Conservation (phyloP, 2,329 filamentous ascomycete genomes). For the Whalleya microplaca region DNA sequence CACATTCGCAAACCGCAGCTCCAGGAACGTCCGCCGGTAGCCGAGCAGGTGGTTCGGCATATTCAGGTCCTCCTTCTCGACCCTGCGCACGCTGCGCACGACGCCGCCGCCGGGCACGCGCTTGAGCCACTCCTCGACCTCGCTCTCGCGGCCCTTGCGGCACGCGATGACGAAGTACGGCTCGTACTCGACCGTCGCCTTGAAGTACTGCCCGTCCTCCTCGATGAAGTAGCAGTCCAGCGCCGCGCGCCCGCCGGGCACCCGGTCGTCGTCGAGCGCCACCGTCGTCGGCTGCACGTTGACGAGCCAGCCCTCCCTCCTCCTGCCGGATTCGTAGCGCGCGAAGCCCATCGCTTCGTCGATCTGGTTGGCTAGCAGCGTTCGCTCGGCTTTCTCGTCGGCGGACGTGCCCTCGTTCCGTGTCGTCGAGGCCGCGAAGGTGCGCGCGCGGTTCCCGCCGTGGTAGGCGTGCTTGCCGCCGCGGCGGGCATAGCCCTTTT, state of each 20-base stretch:
- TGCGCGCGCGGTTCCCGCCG: constrained; percentile 69
- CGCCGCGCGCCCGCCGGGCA: constrained; percentile 82
- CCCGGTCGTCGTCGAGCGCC: constrained; percentile 72
- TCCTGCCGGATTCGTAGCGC: constrained; percentile 84
- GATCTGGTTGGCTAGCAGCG: constrained; percentile 80
- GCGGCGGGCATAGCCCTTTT: constrained; percentile 70
- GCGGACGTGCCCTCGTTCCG: constrained; percentile 85
- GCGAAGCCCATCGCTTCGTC: constrained; percentile 95
- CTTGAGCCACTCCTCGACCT: constrained; percentile 95
- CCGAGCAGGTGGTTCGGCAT: constrained; percentile 97
- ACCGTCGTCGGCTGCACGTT: constrained; percentile 92
- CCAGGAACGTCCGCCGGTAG: constrained; percentile 84
- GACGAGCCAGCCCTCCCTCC: constrained; percentile 86
- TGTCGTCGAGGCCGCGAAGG: constrained; percentile 76
- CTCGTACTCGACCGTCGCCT: constrained; percentile 94
- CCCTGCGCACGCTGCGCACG: constrained; percentile 74
- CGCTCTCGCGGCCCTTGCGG: constrained; percentile 83
- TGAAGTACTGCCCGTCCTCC: constrained; percentile 87
- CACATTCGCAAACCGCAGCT: constrained; percentile 87
- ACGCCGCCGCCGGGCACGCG: constrained; percentile 77
- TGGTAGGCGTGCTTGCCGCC: constrained; percentile 71
- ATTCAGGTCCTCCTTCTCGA: constrained; percentile 90
- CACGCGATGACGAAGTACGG: constrained; percentile 95
- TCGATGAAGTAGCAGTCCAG: constrained; percentile 98
- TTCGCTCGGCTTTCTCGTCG: constrained; percentile 90